Evolutionary conservation across 1,284 basidiomycete genomes (phyloP).

Genomic region (Ceratobasidium sp.): DNA sequence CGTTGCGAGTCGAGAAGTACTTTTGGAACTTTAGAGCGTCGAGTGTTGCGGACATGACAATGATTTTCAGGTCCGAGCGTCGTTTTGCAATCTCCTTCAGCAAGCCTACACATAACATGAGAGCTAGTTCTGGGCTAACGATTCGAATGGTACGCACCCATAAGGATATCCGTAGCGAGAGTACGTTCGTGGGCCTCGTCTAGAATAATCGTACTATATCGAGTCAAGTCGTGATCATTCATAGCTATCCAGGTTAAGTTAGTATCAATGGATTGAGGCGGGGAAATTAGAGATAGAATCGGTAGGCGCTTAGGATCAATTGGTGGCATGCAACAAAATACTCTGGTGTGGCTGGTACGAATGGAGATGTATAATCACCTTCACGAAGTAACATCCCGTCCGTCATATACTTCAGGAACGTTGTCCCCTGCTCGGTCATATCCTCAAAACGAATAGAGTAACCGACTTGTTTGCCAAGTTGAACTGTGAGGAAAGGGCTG

Average conservation of each 20-base stretch:
- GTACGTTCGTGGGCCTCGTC: constrained; percentile 99
- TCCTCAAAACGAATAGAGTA: constrained; percentile 99
- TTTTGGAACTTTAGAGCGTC: constrained; percentile 97
- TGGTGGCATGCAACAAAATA: not conserved
- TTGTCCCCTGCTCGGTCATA: constrained; percentile 91
- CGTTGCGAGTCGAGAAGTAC: constrained; percentile 77
- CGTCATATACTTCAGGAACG: constrained; percentile 98
- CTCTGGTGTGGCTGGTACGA: not conserved
- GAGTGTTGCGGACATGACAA: constrained; percentile 98
- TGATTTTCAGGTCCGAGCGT: constrained; percentile 93
- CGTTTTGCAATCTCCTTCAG: constrained; percentile 81
- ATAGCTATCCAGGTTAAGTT: constrained; percentile 91
- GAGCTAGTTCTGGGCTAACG: not conserved
- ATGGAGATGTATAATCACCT: not conserved
- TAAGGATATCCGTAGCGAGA: constrained; percentile 97
- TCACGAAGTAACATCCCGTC: constrained; percentile 83
- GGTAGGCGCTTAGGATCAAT: not conserved
- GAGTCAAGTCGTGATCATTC: constrained; percentile 90
- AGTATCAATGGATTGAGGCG: not conserved
- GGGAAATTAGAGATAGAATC: not conserved
- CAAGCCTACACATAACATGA: constrained; percentile 85
- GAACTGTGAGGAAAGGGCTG: constrained; percentile 66
- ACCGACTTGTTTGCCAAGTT: constrained; percentile 93
- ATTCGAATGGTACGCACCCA: constrained; percentile 77
- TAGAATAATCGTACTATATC: constrained; percentile 97